Evolutionary conservation across 345 rosid species (phyloP).

Genomic region (rapeseed (Brassica napus)): DNA sequence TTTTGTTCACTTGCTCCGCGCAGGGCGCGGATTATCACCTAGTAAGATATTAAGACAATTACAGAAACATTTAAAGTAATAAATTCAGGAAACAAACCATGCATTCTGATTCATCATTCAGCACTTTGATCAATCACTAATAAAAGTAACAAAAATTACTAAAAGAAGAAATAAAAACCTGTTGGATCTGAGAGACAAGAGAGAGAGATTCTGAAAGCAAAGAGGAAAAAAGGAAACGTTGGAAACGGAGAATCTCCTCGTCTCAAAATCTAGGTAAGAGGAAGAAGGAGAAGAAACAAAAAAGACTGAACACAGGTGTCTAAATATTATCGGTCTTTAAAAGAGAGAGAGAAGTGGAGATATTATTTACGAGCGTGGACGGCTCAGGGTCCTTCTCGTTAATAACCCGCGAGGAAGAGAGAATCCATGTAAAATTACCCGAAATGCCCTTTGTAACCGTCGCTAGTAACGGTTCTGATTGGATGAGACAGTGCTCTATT

Average conservation of each 20-base stretch:
- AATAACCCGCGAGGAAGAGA: constrained; percentile 28
- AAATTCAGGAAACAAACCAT: background rate
- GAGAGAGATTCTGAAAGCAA: constrained; percentile 31
- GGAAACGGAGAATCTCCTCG: constrained; percentile 35
- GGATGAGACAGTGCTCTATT: constrained; percentile 40
- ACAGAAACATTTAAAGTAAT: background rate
- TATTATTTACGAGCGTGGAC: constrained; percentile 14
- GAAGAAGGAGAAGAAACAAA: constrained; percentile 7
- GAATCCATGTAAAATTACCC: background rate
- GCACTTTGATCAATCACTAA: background rate
- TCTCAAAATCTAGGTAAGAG: constrained; percentile 4
- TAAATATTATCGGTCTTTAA: constrained; percentile 20
- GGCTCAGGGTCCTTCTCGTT: constrained; percentile 34
- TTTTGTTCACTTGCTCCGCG: too few species aligned
- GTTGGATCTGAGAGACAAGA: constrained; percentile 32
- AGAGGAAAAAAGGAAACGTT: background rate
- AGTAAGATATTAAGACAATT: background rate
- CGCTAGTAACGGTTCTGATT: constrained; percentile 34
- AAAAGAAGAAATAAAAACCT: constrained; percentile 22
- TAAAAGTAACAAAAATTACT: background rate
- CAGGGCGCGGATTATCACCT: too few species aligned
- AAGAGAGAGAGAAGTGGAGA: background rate
- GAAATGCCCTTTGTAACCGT: constrained; percentile 32
- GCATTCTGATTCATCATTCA: constrained; percentile 23
- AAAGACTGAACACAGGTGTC: constrained; percentile 33